Conservation (phyloP, 495 filamentous ascomycete genomes). For the Lasiosphaeriaceae sp. region DNA sequence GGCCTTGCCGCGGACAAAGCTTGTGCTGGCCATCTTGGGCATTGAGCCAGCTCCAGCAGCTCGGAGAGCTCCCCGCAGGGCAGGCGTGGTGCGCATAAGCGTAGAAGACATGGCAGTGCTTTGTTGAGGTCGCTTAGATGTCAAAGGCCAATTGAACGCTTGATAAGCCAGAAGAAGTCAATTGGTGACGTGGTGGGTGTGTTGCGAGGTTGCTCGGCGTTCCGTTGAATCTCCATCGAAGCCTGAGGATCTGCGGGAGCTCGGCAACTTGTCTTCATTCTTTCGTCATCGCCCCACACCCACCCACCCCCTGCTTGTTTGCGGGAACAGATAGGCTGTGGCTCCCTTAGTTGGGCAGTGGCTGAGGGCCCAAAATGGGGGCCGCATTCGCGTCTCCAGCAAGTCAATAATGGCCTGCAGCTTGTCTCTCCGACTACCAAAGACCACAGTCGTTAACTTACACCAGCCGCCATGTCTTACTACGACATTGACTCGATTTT, state of each 20-base stretch:
- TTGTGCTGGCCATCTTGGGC: slow-evolving; percentile 56
- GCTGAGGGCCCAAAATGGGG: too few species aligned
- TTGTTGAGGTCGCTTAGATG: neutral
- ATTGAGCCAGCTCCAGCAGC: slow-evolving; percentile 25
- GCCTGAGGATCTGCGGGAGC: neutral
- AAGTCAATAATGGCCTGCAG: too few species aligned
- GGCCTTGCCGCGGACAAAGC: slow-evolving; percentile 80
- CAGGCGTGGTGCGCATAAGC: slow-evolving; percentile 48
- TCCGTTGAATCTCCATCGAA: neutral
- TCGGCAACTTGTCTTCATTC: neutral
- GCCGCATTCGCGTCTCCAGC: too few species aligned
- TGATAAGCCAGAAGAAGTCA: neutral
- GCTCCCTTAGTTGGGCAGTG: too few species aligned
- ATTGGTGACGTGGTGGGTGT: neutral
- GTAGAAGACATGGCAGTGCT: slow-evolving; percentile 45
- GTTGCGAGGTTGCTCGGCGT: too few species aligned
- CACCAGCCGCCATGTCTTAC: slow-evolving; percentile 58
- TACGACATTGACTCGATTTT: slow-evolving; percentile 93
- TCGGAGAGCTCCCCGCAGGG: slow-evolving; percentile 42
- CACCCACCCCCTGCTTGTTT: too few species aligned
- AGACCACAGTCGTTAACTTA: neutral
- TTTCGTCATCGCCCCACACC: slow-evolving; percentile 23
- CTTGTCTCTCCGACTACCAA: too few species aligned
- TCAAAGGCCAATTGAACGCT: slow-evolving; percentile 1
- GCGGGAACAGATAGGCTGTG: too few species aligned